Conservation (phyloP, 2,329 filamentous ascomycete genomes). For the Fusarium proliferatum region DNA sequence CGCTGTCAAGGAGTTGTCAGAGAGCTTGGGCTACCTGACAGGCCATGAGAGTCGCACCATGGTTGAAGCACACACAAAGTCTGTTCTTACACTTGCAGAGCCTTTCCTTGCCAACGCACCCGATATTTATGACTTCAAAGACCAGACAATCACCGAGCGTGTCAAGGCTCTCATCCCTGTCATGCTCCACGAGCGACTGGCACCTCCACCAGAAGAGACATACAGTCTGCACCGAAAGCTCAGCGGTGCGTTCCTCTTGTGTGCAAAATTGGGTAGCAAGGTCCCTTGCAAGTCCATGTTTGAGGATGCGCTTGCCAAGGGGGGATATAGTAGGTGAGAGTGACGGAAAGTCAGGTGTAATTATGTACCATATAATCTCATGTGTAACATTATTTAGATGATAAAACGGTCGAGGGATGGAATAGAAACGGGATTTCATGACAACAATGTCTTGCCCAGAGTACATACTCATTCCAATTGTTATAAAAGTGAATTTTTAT, state of each 20-base stretch:
- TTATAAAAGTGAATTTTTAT: neutral
- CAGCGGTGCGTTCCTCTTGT: slow-evolving; percentile 93
- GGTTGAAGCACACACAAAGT: slow-evolving; percentile 90
- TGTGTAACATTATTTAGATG: slow-evolving; percentile 35
- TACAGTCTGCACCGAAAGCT: slow-evolving; percentile 96
- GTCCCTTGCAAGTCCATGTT: slow-evolving; percentile 88
- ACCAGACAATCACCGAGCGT: slow-evolving; percentile 96
- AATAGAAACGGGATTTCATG: slow-evolving; percentile 12
- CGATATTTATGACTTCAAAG: slow-evolving; percentile 88
- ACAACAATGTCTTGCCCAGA: neutral
- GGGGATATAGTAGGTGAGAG: slow-evolving; percentile 45
- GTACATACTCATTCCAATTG: neutral
- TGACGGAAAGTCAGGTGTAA: neutral
- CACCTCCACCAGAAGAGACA: slow-evolving; percentile 95
- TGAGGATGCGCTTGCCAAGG: slow-evolving; percentile 60
- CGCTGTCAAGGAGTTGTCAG: slow-evolving; percentile 74
- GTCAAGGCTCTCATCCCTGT: slow-evolving; percentile 89
- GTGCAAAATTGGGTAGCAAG: slow-evolving; percentile 83
- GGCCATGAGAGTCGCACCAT: slow-evolving; percentile 87
- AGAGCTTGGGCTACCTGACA: slow-evolving; percentile 88
- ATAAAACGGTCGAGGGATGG: slow-evolving; percentile 2
- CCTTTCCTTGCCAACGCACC: slow-evolving; percentile 84
- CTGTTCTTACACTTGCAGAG: slow-evolving; percentile 89
- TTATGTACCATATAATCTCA: slow-evolving; percentile 28
- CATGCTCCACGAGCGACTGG: slow-evolving; percentile 89